Evolutionary conservation across 768 basidiomycete species (phyloP).

Genomic region (Astraeus odoratus): DNA sequence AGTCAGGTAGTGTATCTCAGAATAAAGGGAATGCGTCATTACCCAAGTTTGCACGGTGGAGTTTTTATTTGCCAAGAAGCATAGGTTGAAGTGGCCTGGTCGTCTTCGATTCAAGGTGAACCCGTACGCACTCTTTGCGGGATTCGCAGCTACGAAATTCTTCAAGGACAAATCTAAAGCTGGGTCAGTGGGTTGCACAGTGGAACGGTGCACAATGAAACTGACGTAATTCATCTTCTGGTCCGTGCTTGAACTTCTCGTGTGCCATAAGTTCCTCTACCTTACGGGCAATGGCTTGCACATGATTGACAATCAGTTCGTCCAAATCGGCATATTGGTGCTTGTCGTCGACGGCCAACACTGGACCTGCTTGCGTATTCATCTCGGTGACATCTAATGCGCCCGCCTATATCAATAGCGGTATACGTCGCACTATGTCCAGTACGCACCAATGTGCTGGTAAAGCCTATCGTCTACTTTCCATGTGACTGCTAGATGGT

Average conservation of each 20-base stretch:
- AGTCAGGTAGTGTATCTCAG: not conserved
- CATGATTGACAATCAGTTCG: slow-evolving; percentile 93
- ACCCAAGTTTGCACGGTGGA: slow-evolving; percentile 91
- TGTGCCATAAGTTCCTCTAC: slow-evolving; percentile 93
- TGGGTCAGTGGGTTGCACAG: not conserved
- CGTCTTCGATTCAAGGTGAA: slow-evolving; percentile 85
- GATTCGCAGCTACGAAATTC: slow-evolving; percentile 89
- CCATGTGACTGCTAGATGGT: slow-evolving; percentile 98
- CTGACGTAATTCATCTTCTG: slow-evolving; percentile 88
- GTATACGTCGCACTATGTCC: not conserved
- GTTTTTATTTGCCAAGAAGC: slow-evolving; percentile 89
- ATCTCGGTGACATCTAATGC: slow-evolving; percentile 69
- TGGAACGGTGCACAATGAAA: slow-evolving; percentile 10
- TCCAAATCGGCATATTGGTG: slow-evolving; percentile 92
- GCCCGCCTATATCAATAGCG: slow-evolving; percentile 3
- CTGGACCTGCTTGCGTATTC: slow-evolving; percentile 64
- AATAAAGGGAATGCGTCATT: slow-evolving; percentile 2
- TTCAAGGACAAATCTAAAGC: slow-evolving; percentile 73
- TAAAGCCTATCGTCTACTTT: slow-evolving; percentile 95
- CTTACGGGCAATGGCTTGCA: slow-evolving; percentile 87
- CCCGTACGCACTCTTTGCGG: slow-evolving; percentile 91
- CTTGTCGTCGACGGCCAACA: slow-evolving; percentile 66
- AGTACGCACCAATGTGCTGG: slow-evolving; percentile 83
- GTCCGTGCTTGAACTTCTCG: slow-evolving; percentile 88
- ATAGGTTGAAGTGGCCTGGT: slow-evolving; percentile 90